These are phyloP conservation scores for Leishmania lainsoni DNA, from an alignment of 208 protist genomes.

Conservation along the genomic window DNA sequence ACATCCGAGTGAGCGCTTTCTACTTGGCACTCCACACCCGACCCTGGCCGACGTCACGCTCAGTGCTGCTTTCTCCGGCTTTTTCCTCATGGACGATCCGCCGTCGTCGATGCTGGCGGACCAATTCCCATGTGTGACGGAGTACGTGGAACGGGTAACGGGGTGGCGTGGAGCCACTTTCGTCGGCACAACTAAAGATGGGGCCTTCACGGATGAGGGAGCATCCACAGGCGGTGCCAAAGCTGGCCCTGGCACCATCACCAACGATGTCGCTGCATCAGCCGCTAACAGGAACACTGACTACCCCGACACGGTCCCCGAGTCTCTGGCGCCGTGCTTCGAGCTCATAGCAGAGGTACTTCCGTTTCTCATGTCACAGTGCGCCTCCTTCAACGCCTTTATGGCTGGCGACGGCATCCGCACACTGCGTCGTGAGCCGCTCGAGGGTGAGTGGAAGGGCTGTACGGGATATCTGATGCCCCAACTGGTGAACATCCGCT, in stretches of 20 bases:
- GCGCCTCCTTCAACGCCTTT: slow-evolving; percentile 74
- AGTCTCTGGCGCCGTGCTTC: slow-evolving; percentile 68
- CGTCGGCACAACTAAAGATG: neutral
- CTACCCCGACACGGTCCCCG: slow-evolving; percentile 78
- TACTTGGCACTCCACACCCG: slow-evolving; percentile 84
- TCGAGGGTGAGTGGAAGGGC: slow-evolving; percentile 72
- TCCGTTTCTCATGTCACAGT: slow-evolving; percentile 87
- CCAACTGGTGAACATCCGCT: slow-evolving; percentile 68
- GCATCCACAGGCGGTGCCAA: neutral
- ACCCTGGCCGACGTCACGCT: slow-evolving; percentile 86
- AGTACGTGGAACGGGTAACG: slow-evolving; percentile 79
- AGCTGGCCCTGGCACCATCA: neutral
- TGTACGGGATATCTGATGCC: slow-evolving; percentile 80
- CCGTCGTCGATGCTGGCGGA: slow-evolving; percentile 62
- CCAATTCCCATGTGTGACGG: slow-evolving; percentile 63
- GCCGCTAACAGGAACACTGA: neutral
- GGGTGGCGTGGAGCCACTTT: slow-evolving; percentile 65
- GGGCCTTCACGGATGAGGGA: neutral
- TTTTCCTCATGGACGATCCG: slow-evolving; percentile 84
- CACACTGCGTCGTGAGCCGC: slow-evolving; percentile 45
- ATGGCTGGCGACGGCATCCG: slow-evolving; percentile 76
- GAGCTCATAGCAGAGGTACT: slow-evolving; percentile 80
- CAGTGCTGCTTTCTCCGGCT: slow-evolving; percentile 68
- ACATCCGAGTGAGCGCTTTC: slow-evolving; percentile 42
- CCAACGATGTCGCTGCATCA: neutral